Evolutionary conservation across 129 eudicot species (phyloP).

Genomic region (Chrysanthemum seticuspe): DNA sequence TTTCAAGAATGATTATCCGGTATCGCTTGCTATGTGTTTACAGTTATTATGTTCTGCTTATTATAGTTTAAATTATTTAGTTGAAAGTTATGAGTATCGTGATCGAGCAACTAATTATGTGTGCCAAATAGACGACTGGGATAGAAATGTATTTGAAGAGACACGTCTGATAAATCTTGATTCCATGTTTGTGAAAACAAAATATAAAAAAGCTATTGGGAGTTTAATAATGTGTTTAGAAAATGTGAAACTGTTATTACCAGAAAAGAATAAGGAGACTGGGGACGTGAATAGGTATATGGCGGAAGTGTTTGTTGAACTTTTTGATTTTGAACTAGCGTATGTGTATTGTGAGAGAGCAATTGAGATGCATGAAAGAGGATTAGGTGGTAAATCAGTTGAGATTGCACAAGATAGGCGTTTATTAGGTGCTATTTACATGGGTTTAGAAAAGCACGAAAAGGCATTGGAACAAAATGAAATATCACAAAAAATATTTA

Average conservation of each 20-base stretch:
- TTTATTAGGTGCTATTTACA: slow-evolving; percentile 80
- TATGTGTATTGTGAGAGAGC: slow-evolving; percentile 76
- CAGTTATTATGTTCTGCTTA: slow-evolving; percentile 73
- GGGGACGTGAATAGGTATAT: slow-evolving; percentile 76
- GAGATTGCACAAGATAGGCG: slow-evolving; percentile 88
- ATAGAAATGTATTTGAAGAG: slow-evolving; percentile 35
- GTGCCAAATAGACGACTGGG: slow-evolving; percentile 37
- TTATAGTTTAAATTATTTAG: slow-evolving; percentile 61
- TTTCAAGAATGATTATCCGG: slow-evolving; percentile 25
- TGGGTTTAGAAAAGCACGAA: slow-evolving; percentile 73
- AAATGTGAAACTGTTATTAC: slow-evolving; percentile 61
- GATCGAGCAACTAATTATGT: slow-evolving; percentile 70
- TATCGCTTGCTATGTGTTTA: slow-evolving; percentile 80
- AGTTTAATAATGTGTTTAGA: slow-evolving; percentile 67
- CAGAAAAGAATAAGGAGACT: slow-evolving; percentile 58
- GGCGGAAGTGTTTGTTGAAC: slow-evolving; percentile 68
- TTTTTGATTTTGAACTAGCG: slow-evolving; percentile 74
- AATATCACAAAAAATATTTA: slow-evolving; percentile 67
- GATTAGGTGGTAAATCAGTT: slow-evolving; percentile 69
- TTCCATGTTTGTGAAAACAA: slow-evolving; percentile 63
- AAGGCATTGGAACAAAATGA: slow-evolving; percentile 86
- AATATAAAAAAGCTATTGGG: slow-evolving; percentile 75
- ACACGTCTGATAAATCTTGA: slow-evolving; percentile 65
- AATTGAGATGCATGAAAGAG: slow-evolving; percentile 50
- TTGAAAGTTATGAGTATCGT: slow-evolving; percentile 72